These are phyloP conservation scores for Acer negundo DNA, from an alignment of 345 rosid species.

Conservation along the genomic window DNA sequence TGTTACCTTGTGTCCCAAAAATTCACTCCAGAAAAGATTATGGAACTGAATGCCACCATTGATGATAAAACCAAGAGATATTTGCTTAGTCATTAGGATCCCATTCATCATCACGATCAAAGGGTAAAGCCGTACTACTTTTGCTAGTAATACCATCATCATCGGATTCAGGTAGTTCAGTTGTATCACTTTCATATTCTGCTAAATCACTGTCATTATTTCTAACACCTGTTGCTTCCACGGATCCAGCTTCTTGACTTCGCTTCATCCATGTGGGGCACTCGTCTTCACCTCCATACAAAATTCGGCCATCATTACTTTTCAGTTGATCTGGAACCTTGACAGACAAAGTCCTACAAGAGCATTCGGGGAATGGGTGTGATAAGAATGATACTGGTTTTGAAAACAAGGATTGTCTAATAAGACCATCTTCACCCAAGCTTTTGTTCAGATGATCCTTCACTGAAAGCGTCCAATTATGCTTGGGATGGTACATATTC, in stretches of 20 bases:
- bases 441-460: constrained; percentile 87
- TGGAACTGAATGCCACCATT: constrained; percentile 29
- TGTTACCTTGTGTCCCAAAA: constrained; percentile 29
- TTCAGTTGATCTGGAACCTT: constrained; percentile 32
- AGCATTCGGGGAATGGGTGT: constrained; percentile 97
- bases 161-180: constrained; percentile 59
- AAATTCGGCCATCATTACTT: constrained; percentile 45
- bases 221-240: constrained; percentile 36
- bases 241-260: constrained; percentile 22
- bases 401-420: constrained; percentile 61
- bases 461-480: constrained; percentile 71
- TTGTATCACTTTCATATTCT: constrained; percentile 58
- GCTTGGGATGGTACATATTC: constrained; percentile 75
- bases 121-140: constrained; percentile 45
- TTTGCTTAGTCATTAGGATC: constrained; percentile 84
- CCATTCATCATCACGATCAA: constrained; percentile 90
- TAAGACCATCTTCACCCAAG: constrained; percentile 71
- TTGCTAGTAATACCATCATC: constrained; percentile 40
- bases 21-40: constrained; percentile 33
- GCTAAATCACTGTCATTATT: constrained; percentile 48
- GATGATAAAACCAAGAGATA: constrained; percentile 13
- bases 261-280: constrained; percentile 91
- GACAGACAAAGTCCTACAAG: constrained; percentile 68
- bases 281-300: constrained; percentile 78
- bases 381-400: constrained; percentile 76